Conservation (phyloP, 108 stramenopile genomes). For the Craspedostauros australis region DNA sequence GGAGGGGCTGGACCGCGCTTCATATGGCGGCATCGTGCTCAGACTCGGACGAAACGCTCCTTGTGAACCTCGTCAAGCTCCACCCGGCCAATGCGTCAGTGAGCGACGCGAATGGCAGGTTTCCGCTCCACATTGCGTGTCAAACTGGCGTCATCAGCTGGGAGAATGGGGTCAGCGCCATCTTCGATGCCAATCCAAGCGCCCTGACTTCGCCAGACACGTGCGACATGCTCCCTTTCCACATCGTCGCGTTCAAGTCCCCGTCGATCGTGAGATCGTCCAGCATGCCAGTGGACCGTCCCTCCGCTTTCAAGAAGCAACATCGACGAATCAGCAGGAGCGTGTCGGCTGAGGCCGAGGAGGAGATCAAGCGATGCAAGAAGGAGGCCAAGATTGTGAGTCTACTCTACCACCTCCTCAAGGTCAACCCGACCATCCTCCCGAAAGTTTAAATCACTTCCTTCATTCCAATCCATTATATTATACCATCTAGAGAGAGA, state of each 20-base stretch:
- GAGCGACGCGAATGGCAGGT: slow-evolving; percentile 23
- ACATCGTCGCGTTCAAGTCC: slow-evolving; percentile 11
- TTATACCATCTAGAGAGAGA: too few relatives aligned
- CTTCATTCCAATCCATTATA: too few relatives aligned
- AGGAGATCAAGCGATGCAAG: slow-evolving; percentile 5
- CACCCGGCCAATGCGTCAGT: slow-evolving; percentile 28
- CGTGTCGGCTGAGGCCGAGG: slow-evolving; percentile 1
- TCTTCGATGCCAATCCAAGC: slow-evolving; percentile 64
- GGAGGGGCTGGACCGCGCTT: slow-evolving; percentile 36
- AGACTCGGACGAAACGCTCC: slow-evolving; percentile 7
- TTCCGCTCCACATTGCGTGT: slow-evolving; percentile 47
- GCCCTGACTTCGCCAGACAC: slow-evolving; percentile 33
- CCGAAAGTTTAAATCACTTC: too few relatives aligned
- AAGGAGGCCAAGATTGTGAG: slow-evolving; percentile 7
- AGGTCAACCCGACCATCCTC: slow-evolving; percentile 22
- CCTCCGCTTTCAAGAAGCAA: background rate
- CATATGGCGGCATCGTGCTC: slow-evolving; percentile 34
- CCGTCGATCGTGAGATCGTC: background rate
- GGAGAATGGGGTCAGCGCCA: slow-evolving; percentile 36
- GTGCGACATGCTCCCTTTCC: slow-evolving; percentile 55
- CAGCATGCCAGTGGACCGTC: background rate
- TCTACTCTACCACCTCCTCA: slow-evolving; percentile 18
- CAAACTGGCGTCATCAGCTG: slow-evolving; percentile 24
- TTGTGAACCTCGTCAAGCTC: slow-evolving; percentile 23
- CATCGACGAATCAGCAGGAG: slow-evolving; percentile 14